Percentiles rank a stretch among this genome's conserved stretches.
phyloP scores from a whole-genome alignment of 495 filamentous ascomycete genomes.

The Tuber umbilicatum region DNA sequence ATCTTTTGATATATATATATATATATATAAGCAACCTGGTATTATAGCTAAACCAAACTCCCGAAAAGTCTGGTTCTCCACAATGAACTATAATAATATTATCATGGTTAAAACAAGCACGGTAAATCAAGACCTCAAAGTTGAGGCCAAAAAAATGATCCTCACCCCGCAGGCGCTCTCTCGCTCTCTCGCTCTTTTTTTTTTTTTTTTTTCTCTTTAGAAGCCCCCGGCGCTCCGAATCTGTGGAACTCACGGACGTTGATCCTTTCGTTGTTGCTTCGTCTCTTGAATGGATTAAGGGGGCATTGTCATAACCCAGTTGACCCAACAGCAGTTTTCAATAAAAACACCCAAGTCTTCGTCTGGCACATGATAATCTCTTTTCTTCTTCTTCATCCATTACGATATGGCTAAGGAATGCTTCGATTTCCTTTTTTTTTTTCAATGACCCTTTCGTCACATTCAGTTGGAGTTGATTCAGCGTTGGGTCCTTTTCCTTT shows the following conservation, averaged over 20 bases:
- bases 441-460: not conserved
- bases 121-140: not conserved
- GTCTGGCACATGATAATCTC: not conserved
- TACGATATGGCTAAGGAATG: not conserved
- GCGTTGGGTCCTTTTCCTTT: not conserved
- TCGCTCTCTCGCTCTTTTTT: not conserved
- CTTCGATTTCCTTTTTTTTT: not conserved
- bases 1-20: not conserved
- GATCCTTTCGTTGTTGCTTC: not conserved
- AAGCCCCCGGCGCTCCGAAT: not conserved
- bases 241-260: not conserved
- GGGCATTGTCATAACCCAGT: not conserved
- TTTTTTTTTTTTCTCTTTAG: not conserved
- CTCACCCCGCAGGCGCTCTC: not conserved
- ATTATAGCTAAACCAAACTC: not conserved
- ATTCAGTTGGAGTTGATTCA: not conserved
- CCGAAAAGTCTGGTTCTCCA: not conserved
- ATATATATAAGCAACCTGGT: not conserved
- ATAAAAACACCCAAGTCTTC: not conserved
- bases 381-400: not conserved
- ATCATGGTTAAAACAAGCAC: not conserved
- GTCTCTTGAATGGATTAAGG: not conserved
- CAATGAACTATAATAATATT: not conserved
- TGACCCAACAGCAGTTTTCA: not conserved
- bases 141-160: constrained; percentile 1